Percentiles rank a stretch among this genome's conserved stretches.
Evolutionary conservation across 305 asterid species (phyloP).

Genomic region (Plantago coronopus): DNA sequence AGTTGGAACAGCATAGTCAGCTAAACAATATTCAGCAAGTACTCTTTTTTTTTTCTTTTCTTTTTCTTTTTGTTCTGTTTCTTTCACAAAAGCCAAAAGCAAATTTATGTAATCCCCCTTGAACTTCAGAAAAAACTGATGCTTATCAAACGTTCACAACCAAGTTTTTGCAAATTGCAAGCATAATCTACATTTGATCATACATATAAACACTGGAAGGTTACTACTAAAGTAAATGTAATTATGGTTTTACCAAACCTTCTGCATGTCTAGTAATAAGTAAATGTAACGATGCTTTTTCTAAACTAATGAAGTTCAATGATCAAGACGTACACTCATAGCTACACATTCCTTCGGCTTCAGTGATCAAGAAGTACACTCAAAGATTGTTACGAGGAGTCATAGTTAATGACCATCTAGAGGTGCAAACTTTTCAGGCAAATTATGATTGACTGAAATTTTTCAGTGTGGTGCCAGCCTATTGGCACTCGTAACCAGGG

Average conservation of each 20-base stretch:
- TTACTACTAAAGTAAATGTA: not conserved
- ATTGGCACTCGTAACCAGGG: too few relatives aligned
- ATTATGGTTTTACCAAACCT: too few relatives aligned
- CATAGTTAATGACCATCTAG: too few relatives aligned
- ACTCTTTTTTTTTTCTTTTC: not conserved
- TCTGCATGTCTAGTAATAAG: too few relatives aligned
- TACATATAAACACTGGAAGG: not conserved
- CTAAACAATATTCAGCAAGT: conserved; percentile 7
- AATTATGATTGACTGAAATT: too few relatives aligned
- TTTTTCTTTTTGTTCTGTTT: too few relatives aligned
- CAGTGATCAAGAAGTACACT: too few relatives aligned
- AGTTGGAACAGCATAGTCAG: conserved; percentile 20
- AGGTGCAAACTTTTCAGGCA: too few relatives aligned
- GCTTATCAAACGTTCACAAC: conserved; percentile 1
- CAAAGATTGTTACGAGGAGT: too few relatives aligned
- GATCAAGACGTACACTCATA: not conserved
- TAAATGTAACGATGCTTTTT: too few relatives aligned
- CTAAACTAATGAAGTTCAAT: conserved; percentile 1
- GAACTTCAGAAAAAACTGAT: not conserved
- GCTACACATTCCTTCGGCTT: not conserved
- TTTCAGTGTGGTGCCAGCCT: too few relatives aligned
- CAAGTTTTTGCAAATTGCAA: not conserved
- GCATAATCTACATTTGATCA: not conserved
- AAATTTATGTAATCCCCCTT: not conserved
- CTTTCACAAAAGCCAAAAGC: not conserved